Percentiles rank a stretch among this genome's conserved stretches.
Evolutionary conservation across 2,329 filamentous ascomycete genomes (phyloP).

Genomic region (Orbilia oligospora): DNA sequence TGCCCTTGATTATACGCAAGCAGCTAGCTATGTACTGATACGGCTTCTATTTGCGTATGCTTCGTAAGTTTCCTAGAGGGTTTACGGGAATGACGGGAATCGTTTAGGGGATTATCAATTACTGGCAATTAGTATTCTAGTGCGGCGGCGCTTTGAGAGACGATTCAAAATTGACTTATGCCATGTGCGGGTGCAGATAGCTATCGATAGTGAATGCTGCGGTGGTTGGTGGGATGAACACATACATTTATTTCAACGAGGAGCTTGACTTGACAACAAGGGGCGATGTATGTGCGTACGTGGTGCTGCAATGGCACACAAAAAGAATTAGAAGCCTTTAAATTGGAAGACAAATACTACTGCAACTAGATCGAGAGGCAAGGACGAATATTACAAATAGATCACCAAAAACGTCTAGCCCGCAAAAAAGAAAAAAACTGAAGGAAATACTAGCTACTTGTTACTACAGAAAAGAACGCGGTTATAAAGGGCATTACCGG

Average conservation of each 20-base stretch:
- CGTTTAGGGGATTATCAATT: too few species aligned
- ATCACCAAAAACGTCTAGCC: too few species aligned
- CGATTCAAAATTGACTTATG: not conserved
- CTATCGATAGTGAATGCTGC: not conserved
- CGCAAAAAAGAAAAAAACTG: too few species aligned
- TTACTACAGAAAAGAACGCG: too few species aligned
- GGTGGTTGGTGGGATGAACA: conserved; percentile 16
- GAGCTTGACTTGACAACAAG: conserved; percentile 13
- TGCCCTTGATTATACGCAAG: not conserved
- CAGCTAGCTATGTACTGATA: too few species aligned
- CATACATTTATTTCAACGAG: conserved; percentile 20
- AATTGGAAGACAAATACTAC: not conserved
- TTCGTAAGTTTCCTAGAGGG: conserved; percentile 19
- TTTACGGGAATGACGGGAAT: too few species aligned
- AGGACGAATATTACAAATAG: too few species aligned
- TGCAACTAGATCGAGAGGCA: too few species aligned
- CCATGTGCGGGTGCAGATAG: not conserved
- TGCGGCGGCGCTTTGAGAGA: conserved; percentile 24
- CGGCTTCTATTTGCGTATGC: not conserved
- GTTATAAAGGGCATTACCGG: too few species aligned
- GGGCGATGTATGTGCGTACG: too few species aligned
- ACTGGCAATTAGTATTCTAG: conserved; percentile 9
- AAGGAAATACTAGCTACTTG: too few species aligned
- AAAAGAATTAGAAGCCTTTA: not conserved
- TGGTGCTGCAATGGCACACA: not conserved